Evolutionary conservation across 2,329 filamentous ascomycete genomes (phyloP).

Genomic region (Geoglossum cookeanum): DNA sequence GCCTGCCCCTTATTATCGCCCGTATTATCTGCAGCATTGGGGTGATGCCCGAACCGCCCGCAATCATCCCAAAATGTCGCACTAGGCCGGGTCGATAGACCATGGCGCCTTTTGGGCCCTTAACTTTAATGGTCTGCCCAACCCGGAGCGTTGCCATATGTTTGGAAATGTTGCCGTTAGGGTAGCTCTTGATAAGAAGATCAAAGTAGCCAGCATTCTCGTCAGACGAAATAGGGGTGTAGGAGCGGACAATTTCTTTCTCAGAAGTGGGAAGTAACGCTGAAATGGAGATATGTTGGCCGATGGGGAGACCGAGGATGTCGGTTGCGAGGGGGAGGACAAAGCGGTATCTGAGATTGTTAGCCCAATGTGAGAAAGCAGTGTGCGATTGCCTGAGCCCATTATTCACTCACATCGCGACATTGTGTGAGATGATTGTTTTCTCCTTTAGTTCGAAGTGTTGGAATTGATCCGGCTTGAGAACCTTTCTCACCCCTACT

Average conservation of each 20-base stretch:
- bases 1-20: conserved; percentile 66
- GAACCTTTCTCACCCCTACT: conserved; percentile 53
- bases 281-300: conserved; percentile 94
- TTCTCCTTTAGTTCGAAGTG: conserved; percentile 88
- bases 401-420: conserved; percentile 55
- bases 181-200: conserved; percentile 94
- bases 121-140: conserved; percentile 75
- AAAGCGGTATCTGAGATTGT: conserved; percentile 60
- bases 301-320: conserved; percentile 90
- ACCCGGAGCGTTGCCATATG: conserved; percentile 68
- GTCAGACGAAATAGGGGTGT: conserved; percentile 82
- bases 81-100: conserved; percentile 96
- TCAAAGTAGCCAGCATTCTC: conserved; percentile 84
- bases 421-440: conserved; percentile 92
- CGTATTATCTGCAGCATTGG: conserved; percentile 95
- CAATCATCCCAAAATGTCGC: conserved; percentile 91
- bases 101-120: conserved; percentile 92
- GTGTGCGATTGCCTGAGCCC: conserved; percentile 4
- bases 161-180: conserved; percentile 92
- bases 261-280: conserved; percentile 52
- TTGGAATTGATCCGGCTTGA: conserved; percentile 78
- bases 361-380: not conserved
- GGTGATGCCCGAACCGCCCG: conserved; percentile 91
- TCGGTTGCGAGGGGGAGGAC: conserved; percentile 55
- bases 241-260: conserved; percentile 78